Evolutionary conservation across 306 rosid species (phyloP), one percentile per base, ranked within the genome.

Genomic region (Albizia julibrissin): DNA sequence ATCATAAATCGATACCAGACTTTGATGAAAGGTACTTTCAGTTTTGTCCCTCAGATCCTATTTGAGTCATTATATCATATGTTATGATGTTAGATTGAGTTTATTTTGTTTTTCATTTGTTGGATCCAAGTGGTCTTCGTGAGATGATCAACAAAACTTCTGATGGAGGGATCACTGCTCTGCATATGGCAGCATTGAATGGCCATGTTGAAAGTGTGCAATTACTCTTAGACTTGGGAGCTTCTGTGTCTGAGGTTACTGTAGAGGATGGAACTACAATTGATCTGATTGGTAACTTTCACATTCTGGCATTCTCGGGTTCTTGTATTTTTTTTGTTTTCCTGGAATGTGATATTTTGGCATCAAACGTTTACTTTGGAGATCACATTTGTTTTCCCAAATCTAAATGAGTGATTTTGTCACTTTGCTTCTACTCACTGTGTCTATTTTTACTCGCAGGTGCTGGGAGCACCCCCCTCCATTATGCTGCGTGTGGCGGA

Each of bases 401-500:
- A 44, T 13, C 59, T 27, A 46, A 72, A 50, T 14, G 3, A 50
- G 42, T 73, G 24, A 40, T 77, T 66, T 80, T 49, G 39, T 72
- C 24, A 65, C 69, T 76, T 50, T 34, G 6, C 80, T 5, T 29
- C 46, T 34, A 10, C n/a, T 79, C 82, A 79, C 76, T 69, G 40
- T 64, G 26, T 62, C 79, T 49, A 75, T 68, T 80, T 62, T 54
- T 82, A 77, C 81, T 82, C 78, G 81, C 82, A 95, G 99, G 98
- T 86, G 90, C 97, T 56, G 99, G 96, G 81, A 95, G 99, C 90
- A 91, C 97, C 67, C 88, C 99, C 73, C 97, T 95, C 59, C 99
- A 95, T 84, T 95, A 95, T 85, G 99, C 97, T 73, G 98, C 98
- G 71, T 93, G 98, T 39, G 97, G 99, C 69, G 99, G 99, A 81